Conservation (phyloP, 2,329 filamentous ascomycete genomes). For the Penicillium sp. region DNA sequence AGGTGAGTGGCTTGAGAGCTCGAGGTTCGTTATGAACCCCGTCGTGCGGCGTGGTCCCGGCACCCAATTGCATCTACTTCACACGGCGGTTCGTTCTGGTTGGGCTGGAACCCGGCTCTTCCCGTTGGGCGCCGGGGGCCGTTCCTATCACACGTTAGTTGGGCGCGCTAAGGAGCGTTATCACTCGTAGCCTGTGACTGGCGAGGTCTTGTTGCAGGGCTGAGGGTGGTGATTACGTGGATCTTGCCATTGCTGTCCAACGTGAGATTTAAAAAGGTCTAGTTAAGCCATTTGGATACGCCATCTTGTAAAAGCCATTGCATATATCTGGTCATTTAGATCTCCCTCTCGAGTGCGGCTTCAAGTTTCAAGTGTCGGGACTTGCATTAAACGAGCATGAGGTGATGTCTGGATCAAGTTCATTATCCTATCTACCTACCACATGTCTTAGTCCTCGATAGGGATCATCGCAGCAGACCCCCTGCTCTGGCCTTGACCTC, state of each 20-base stretch:
- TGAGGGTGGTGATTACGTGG: not conserved
- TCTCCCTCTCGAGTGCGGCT: no score
- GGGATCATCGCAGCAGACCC: not conserved
- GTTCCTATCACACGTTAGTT: slow-evolving; percentile 18
- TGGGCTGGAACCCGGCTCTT: slow-evolving; percentile 20
- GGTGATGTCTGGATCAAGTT: not conserved
- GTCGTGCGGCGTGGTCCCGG: slow-evolving; percentile 4
- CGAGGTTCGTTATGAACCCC: slow-evolving; percentile 12
- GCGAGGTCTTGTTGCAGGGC: not conserved
- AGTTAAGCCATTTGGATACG: no score
- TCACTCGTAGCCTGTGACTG: not conserved
- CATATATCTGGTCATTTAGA: not conserved
- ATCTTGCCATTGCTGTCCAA: not conserved
- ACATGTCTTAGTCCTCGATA: not conserved
- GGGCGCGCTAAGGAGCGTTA: not conserved
- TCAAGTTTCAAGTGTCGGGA: not conserved
- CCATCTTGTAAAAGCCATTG: not conserved
- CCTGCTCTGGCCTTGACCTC: not conserved
- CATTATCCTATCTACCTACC: not conserved
- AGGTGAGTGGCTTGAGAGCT: slow-evolving; percentile 15
- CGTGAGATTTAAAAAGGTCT: not conserved
- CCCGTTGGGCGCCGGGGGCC: slow-evolving; percentile 20
- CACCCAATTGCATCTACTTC: slow-evolving; percentile 26
- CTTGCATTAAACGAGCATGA: not conserved
- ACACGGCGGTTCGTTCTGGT: slow-evolving; percentile 17